Base-by-base conservation (phyloP, 805 yeast species). In the Isabelozyma rhagii region DNA sequence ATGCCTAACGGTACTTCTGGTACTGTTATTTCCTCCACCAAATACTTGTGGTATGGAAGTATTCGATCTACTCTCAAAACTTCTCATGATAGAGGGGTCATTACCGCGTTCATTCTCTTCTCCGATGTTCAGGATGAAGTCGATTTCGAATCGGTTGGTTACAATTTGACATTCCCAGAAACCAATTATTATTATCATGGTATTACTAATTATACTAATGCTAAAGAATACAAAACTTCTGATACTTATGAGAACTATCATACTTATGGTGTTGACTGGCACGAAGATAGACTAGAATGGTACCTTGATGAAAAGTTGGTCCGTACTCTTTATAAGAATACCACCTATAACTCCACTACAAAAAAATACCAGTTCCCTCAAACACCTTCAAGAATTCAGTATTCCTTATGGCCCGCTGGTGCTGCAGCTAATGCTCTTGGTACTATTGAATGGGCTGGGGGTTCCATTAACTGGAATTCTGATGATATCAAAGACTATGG, bases 121-220 rank as follows among this genome's bases (percentile, higher is more conserved):
- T 88, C 96, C 7, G 87, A 88, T 63, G 89, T 85, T 41, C 83
- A 88, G 75, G 97, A 91, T 74, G 97, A 92, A 77, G 79, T 91
- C 59, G 97, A 92, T 79, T 84, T 70, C 62, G 97, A 92, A 73
- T 85, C 83, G 57, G 85, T 90, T 54, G 98, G 98, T 51, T 79
- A 80, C 60, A 81, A 87, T 61, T 68, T 88, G 60, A 76, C 78
- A 31, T 64, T 68, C 18, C 88, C 84, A 1, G 92, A 92, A 75
- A 75, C 91, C 27, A 92, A 92, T 71, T 91, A 64, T 77, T 92
- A 88, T 74, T 83, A 81, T 66, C 83, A 86, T 64, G 97, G 93
- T 66, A 67, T 73, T 31, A 73, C 83, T 62, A 80, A 88, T 74
- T 88, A 83, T 67, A 75, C 84, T 34, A 86, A 87, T 65, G 77